A percentile compares a stretch with the other conserved stretches of the same genome.
These are phyloP conservation scores for Hypholoma sublateritium DNA, from an alignment of 768 basidiomycete genomes.

Conservation along the genomic window DNA sequence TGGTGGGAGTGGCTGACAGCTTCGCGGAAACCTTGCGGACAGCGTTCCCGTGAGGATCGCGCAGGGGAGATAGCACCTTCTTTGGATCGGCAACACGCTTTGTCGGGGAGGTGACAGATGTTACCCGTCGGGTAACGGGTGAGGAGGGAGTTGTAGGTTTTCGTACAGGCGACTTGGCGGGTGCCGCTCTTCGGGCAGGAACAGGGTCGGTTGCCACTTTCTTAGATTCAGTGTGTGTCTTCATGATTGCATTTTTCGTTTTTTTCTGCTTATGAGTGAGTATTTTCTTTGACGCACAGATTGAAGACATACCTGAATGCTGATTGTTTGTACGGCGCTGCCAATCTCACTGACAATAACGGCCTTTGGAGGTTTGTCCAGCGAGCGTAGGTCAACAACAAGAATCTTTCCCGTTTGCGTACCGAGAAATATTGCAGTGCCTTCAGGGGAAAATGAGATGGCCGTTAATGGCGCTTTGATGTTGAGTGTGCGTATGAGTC, in stretches of 20 bases:
- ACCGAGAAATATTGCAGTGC: constrained; percentile 64
- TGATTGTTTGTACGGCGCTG: constrained; percentile 49
- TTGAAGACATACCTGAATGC: constrained; percentile 45
- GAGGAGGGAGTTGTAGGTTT: constrained; percentile 13
- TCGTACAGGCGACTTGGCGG: constrained; percentile 22
- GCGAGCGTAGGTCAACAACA: constrained; percentile 59
- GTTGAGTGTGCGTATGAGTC: constrained; percentile 58
- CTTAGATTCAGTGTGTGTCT: constrained; percentile 12
- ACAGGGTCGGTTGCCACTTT: constrained; percentile 12
- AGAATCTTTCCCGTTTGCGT: constrained; percentile 65
- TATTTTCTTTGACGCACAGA: neutral
- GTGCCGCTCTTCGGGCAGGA: constrained; percentile 11
- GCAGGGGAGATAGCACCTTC: constrained; percentile 38
- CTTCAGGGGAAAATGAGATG: constrained; percentile 69
- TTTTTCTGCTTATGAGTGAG: constrained; percentile 15
- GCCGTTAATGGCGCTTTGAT: constrained; percentile 56
- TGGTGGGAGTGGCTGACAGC: constrained; percentile 7
- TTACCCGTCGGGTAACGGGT: constrained; percentile 23
- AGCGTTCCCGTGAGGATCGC: constrained; percentile 39
- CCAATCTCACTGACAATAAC: constrained; percentile 50
- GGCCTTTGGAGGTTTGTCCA: constrained; percentile 63
- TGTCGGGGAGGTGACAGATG: constrained; percentile 12
- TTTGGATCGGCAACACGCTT: constrained; percentile 16
- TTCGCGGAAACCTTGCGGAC: neutral
- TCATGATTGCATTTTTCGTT: constrained; percentile 11